These are phyloP conservation scores for Pleurotus eryngii DNA, from an alignment of 768 basidiomycete species.

Conservation along the genomic window DNA sequence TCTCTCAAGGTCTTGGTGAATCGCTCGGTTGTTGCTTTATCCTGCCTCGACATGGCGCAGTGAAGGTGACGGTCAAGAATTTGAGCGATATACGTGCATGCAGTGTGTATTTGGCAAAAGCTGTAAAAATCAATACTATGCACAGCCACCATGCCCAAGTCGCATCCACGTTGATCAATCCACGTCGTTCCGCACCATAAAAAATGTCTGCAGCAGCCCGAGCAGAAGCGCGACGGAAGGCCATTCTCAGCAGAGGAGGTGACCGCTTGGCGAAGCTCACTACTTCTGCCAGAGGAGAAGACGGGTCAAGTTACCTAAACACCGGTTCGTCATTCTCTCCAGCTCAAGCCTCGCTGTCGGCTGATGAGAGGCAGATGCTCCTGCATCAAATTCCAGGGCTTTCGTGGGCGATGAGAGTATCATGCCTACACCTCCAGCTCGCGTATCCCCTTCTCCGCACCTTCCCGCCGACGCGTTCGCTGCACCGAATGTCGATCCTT, in stretches of 20 bases:
- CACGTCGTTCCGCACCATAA: neutral
- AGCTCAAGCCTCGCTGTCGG: constrained; percentile 9
- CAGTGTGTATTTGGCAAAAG: neutral
- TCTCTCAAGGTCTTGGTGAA: constrained; percentile 79
- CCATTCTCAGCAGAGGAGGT: constrained; percentile 66
- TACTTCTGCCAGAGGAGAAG: constrained; percentile 67
- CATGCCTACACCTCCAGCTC: constrained; percentile 34
- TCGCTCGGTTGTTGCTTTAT: constrained; percentile 82
- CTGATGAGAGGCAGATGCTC: neutral
- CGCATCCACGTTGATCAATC: neutral
- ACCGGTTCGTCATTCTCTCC: constrained; percentile 35
- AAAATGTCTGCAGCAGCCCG: constrained; percentile 56
- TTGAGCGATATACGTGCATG: neutral
- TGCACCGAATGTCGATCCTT: constrained; percentile 41
- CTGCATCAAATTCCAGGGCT: constrained; percentile 16
- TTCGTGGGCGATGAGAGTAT: constrained; percentile 46
- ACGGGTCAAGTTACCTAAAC: constrained; percentile 52
- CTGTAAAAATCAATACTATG: neutral
- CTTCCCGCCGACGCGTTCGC: constrained; percentile 14
- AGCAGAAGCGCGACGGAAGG: constrained; percentile 75
- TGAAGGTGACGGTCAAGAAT: too few relatives aligned
- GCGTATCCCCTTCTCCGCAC: constrained; percentile 27
- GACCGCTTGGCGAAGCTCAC: constrained; percentile 81
- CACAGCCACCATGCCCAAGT: neutral
- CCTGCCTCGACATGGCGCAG: constrained; percentile 50